Conservation (phyloP, 331 rosid species). For the Acacia concinna region DNA sequence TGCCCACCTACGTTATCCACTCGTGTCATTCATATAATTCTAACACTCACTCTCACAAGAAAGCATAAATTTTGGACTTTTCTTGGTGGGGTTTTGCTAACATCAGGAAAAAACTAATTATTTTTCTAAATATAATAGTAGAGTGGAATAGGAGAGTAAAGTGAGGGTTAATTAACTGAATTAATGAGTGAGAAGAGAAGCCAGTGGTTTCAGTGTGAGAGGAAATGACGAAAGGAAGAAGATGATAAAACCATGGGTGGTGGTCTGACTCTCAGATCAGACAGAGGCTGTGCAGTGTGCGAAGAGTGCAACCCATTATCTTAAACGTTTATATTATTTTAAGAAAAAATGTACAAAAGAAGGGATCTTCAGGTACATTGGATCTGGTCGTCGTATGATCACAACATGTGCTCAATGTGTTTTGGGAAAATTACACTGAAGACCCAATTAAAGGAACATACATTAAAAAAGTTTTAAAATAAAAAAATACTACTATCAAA, state of each 20-base stretch:
- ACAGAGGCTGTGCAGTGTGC: background rate
- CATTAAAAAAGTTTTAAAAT: too few species aligned
- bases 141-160: background rate
- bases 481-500: too few species aligned
- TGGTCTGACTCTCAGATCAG: too few species aligned
- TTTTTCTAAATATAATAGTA: background rate
- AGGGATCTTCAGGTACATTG: conserved; percentile 3
- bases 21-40: background rate
- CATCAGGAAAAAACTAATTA: background rate
- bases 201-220: conserved; percentile 31
- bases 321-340: background rate
- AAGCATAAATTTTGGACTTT: background rate
- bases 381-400: background rate
- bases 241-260: conserved; percentile 45
- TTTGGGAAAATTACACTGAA: too few species aligned
- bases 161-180: background rate
- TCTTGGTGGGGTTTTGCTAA: background rate
- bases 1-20: background rate
- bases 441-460: too few species aligned
- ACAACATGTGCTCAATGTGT: background rate
- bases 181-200: background rate
- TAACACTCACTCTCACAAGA: background rate
- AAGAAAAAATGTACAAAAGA: background rate
- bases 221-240: background rate
- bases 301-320: background rate